phyloP scores from a whole-genome alignment of 345 rosid genomes.

The Isatis tinctoria region DNA sequence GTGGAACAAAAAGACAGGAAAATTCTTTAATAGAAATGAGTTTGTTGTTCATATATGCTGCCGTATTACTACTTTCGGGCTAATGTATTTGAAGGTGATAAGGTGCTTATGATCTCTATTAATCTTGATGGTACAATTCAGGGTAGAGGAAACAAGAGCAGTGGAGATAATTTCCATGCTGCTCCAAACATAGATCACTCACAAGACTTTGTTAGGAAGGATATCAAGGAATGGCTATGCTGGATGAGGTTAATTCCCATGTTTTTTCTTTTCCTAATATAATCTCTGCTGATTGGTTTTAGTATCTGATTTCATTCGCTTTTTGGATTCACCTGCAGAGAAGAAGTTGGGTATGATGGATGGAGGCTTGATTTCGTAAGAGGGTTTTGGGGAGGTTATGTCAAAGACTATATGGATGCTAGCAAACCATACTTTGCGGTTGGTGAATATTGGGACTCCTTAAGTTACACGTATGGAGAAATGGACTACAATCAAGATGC shows the following conservation, averaged over 20 bases:
- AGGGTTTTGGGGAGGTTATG: conserved; percentile 99
- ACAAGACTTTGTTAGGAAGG: conserved; percentile 91
- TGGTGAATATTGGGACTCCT: conserved; percentile 98
- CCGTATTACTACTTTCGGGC: not conserved
- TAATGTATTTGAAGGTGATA: not conserved
- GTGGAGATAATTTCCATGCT: conserved; percentile 97
- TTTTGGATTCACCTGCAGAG: conserved; percentile 42
- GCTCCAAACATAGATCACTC: conserved; percentile 99
- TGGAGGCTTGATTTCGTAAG: conserved; percentile 99
- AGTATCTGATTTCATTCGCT: not conserved
- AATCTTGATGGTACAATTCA: conserved; percentile 26
- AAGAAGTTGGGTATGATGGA: conserved; percentile 96
- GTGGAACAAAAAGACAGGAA: not conserved
- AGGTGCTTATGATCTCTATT: conserved; percentile 13
- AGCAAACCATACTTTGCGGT: conserved; percentile 83
- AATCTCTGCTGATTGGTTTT: not conserved
- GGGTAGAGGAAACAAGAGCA: conserved; percentile 98
- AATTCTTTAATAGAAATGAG: not conserved
- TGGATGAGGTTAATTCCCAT: conserved; percentile 70
- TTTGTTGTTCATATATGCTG: not conserved
- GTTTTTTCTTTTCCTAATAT: not conserved
- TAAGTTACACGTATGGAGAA: conserved; percentile 76
- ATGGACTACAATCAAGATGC: conserved; percentile 96
- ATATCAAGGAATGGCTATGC: conserved; percentile 87
- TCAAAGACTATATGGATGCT: conserved; percentile 92